phyloP scores from a whole-genome alignment of 2,329 filamentous ascomycete genomes.

The Alternaria rosae region DNA sequence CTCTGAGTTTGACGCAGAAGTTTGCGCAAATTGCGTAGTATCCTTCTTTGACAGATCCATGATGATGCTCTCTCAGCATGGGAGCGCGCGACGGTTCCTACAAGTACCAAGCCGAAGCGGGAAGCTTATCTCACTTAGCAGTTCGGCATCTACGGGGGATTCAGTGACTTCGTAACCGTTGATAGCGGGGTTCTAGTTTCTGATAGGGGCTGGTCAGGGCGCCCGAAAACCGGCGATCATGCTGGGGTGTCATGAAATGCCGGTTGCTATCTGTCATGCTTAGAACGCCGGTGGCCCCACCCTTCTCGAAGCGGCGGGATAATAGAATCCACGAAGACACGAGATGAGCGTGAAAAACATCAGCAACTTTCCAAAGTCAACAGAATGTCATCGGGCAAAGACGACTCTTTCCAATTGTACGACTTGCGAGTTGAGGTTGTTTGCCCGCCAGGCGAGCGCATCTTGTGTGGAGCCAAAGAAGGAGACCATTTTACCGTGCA shows the following conservation, averaged over 20 bases:
- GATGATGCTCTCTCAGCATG: not conserved
- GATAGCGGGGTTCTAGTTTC: not conserved
- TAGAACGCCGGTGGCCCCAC: slow-evolving; percentile 1
- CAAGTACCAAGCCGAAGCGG: not conserved
- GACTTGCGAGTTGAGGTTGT: slow-evolving; percentile 16
- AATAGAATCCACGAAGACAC: not conserved
- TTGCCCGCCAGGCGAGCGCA: slow-evolving; percentile 15
- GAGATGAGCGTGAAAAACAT: not conserved
- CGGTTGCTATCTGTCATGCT: not conserved
- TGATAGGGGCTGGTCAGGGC: not conserved
- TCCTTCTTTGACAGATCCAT: slow-evolving; percentile 1
- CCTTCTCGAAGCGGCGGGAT: not conserved
- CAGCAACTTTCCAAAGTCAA: not conserved
- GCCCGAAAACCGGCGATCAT: not conserved
- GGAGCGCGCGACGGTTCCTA: not conserved
- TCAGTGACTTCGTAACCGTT: not conserved
- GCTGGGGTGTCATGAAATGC: not conserved
- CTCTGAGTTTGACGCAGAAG: slow-evolving; percentile 2
- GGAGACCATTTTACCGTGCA: slow-evolving; percentile 14
- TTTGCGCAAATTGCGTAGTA: not conserved
- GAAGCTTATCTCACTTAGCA: slow-evolving; percentile 2
- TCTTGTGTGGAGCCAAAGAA: slow-evolving; percentile 14
- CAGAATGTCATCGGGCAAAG: not conserved
- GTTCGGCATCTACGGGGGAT: not conserved
- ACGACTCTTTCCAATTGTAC: slow-evolving; percentile 15